Base-by-base conservation (phyloP, 345 rosid genomes). In the Aurinia saxatilis region DNA sequence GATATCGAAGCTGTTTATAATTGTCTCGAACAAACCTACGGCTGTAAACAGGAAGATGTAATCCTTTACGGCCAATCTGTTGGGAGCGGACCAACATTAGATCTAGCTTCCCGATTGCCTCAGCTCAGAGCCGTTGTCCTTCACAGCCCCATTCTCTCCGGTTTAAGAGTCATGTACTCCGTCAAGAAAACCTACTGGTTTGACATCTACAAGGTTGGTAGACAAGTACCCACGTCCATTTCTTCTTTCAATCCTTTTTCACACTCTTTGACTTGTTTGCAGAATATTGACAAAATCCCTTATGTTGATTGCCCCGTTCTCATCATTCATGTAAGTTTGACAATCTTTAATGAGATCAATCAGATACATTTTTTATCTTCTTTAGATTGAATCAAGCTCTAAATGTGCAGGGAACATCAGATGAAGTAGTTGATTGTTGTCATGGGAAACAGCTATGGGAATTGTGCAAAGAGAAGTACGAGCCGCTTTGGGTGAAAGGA, bases 371-470 rank as follows among this genome's bases (percentile, higher is more conserved):
- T 11, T 18, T 4, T 21, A 4, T 4, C 2, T 4, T 21, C 2
- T 21, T 21, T 2, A 21, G 25, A 27, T 5, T 27, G 0, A 27
- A 27, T 27, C 5, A 0, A 27, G 42, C 15, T 38, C 12, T 47
- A n/a, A 10, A 33, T 53, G 19, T 52, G 31, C 71, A 89, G 98
- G 98, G 99, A 73, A 92, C 97, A 54, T 74, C 95, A 19, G 97
- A 93, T 78, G 95, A 90, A 78, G 91, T 90, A 25, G 97, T 93
- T 8, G 96, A 90, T 63, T 93, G 81, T 57, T 85, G 91, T 25
- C 99, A 93, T 29, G 97, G 99, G 31, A 93, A 87, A 79, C 97
- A 87, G 53, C 91, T 93, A 3, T 93, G 97, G 99, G 96, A 93
- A 58, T 77, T 87, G 12, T 93, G 97, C 57, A 82, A 81, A 75